phyloP scores from a whole-genome alignment of 805 yeast species.

The Schwanniomyces occidentalis region DNA sequence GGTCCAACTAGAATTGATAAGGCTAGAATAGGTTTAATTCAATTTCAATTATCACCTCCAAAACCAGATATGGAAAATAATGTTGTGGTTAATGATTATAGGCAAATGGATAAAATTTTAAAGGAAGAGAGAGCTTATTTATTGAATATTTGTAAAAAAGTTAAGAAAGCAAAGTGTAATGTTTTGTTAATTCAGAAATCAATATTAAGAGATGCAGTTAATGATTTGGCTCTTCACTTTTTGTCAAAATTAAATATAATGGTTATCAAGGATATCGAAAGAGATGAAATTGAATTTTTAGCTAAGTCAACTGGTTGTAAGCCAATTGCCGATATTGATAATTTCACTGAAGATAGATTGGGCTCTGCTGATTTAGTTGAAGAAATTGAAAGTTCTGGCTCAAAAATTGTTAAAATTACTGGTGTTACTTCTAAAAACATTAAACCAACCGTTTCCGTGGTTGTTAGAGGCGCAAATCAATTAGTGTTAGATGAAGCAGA shows the following conservation, averaged over 20 bases:
- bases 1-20: slow-evolving; percentile 95
- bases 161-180: slow-evolving; percentile 95
- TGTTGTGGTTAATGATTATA: slow-evolving; percentile 94
- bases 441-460: slow-evolving; percentile 77
- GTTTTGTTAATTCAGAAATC: slow-evolving; percentile 88
- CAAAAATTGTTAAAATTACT: slow-evolving; percentile 84
- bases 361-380: slow-evolving; percentile 92
- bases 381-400: slow-evolving; percentile 86
- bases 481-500: slow-evolving; percentile 94
- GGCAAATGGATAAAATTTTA: slow-evolving; percentile 98
- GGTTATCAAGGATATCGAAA: slow-evolving; percentile 93
- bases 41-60: slow-evolving; percentile 94
- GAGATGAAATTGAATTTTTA: slow-evolving; percentile 94
- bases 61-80: slow-evolving; percentile 98
- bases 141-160: slow-evolving; percentile 91
- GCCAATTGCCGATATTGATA: slow-evolving; percentile 94
- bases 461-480: slow-evolving; percentile 92
- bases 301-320: slow-evolving; percentile 84
- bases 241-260: slow-evolving; percentile 87
- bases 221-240: slow-evolving; percentile 92
- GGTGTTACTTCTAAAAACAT: slow-evolving; percentile 62
- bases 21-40: slow-evolving; percentile 86
- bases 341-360: slow-evolving; percentile 88
- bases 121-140: slow-evolving; percentile 97
- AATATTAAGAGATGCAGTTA: slow-evolving; percentile 92